These are phyloP conservation scores for Collybiopsis luxurians DNA, from an alignment of 768 basidiomycete genomes.

Conservation along the genomic window DNA sequence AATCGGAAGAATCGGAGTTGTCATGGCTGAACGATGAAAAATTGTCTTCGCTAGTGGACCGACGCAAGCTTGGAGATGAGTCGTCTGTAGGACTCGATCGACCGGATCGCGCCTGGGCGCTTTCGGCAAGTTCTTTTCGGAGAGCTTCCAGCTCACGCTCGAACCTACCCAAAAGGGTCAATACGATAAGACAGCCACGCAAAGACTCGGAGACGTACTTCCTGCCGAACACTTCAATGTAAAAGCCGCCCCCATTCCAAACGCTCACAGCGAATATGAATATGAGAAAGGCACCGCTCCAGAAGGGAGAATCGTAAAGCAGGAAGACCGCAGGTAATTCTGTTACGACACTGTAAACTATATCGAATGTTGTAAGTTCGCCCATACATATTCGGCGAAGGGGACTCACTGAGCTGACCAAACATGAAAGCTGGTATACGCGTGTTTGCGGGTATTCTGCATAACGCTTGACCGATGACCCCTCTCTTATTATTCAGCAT, in stretches of 20 bases:
- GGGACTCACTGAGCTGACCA: conserved; percentile 69
- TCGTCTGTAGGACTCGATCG: conserved; percentile 46
- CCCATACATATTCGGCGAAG: conserved; percentile 8
- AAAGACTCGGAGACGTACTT: conserved; percentile 57
- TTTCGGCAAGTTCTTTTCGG: conserved; percentile 84
- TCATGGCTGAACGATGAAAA: neutral
- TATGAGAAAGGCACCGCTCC: conserved; percentile 77
- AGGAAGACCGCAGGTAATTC: conserved; percentile 83
- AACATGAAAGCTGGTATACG: conserved; percentile 77
- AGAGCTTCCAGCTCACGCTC: conserved; percentile 89
- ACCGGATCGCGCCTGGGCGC: conserved; percentile 46
- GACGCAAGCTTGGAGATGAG: neutral
- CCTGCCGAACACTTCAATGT: conserved; percentile 95
- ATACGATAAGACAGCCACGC: neutral
- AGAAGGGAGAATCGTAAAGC: conserved; percentile 75
- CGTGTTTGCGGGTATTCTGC: conserved; percentile 54
- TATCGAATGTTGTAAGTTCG: neutral
- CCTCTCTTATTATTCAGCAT: conserved; percentile 88
- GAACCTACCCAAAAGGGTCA: conserved; percentile 50
- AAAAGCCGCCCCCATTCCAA: conserved; percentile 96
- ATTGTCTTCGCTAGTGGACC: conserved; percentile 2
- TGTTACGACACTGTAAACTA: conserved; percentile 83
- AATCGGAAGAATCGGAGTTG: neutral
- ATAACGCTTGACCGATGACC: conserved; percentile 70
- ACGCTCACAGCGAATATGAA: conserved; percentile 82